Conservation (phyloP, 495 filamentous ascomycete genomes). For the Niebla homalea region DNA sequence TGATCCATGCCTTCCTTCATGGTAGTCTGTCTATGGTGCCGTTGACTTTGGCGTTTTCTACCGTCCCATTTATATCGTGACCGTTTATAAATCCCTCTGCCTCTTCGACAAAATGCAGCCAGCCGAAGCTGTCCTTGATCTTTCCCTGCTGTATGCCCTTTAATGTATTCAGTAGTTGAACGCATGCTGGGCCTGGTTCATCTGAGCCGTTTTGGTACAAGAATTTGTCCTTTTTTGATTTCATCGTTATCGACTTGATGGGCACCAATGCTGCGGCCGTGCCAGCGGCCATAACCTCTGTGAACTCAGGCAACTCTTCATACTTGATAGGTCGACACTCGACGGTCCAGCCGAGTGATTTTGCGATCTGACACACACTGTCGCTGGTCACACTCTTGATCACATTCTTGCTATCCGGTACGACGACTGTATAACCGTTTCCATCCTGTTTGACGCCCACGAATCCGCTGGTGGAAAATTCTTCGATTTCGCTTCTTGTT, state of each 20-base stretch:
- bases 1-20: background rate
- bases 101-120: slow-evolving; percentile 46
- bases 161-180: slow-evolving; percentile 57
- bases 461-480: slow-evolving; percentile 82
- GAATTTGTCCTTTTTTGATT: slow-evolving; percentile 51
- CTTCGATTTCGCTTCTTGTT: slow-evolving; percentile 66
- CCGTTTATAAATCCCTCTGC: slow-evolving; percentile 9
- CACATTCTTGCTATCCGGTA: slow-evolving; percentile 66
- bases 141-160: slow-evolving; percentile 78
- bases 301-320: slow-evolving; percentile 61
- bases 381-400: slow-evolving; percentile 74
- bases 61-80: slow-evolving; percentile 2
- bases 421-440: slow-evolving; percentile 47
- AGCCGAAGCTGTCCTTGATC: slow-evolving; percentile 60
- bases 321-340: slow-evolving; percentile 60
- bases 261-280: slow-evolving; percentile 89
- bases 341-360: slow-evolving; percentile 51
- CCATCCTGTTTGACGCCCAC: slow-evolving; percentile 55
- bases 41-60: slow-evolving; percentile 5
- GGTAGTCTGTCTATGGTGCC: slow-evolving; percentile 9
- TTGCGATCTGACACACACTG: slow-evolving; percentile 54
- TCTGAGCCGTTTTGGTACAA: slow-evolving; percentile 48
- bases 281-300: slow-evolving; percentile 81
- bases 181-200: slow-evolving; percentile 55
- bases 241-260: slow-evolving; percentile 72